Conservation (phyloP, 2,329 filamentous ascomycete species). For the Tolypocladium endophyticum region DNA sequence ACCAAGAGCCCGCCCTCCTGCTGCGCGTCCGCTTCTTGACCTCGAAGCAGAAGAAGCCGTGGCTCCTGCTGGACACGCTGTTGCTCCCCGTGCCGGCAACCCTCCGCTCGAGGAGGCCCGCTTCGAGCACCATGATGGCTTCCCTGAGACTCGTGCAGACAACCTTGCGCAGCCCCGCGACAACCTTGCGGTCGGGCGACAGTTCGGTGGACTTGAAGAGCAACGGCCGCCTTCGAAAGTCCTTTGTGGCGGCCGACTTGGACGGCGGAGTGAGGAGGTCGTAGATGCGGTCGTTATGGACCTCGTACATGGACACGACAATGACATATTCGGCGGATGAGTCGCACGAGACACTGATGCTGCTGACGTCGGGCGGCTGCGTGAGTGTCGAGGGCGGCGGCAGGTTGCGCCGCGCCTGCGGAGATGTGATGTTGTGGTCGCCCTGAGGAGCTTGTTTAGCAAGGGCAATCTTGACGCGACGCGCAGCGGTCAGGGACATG, state of each 20-base stretch:
- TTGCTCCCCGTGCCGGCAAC: conserved; percentile 90
- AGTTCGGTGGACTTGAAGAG: conserved; percentile 87
- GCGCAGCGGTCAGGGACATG: conserved; percentile 36
- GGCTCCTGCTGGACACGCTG: conserved; percentile 81
- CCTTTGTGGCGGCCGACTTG: conserved; percentile 53
- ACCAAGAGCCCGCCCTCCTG: conserved; percentile 50
- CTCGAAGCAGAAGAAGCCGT: conserved; percentile 93
- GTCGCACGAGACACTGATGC: conserved; percentile 49
- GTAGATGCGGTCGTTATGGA: conserved; percentile 97
- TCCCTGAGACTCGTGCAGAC: conserved; percentile 75
- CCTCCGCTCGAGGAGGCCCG: conserved; percentile 74
- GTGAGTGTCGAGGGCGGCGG: conserved; percentile 63
- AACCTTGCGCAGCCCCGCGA: conserved; percentile 83
- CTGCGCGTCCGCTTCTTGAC: conserved; percentile 64
- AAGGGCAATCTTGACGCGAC: conserved; percentile 28
- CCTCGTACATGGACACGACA: conserved; percentile 95
- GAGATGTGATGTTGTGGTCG: conserved; percentile 32
- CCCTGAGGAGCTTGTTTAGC: conserved; percentile 40
- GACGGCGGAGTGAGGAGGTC: conserved; percentile 66
- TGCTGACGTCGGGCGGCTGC: conserved; percentile 62
- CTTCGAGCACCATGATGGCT: conserved; percentile 81
- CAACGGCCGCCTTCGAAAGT: conserved; percentile 65
- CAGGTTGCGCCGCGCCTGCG: conserved; percentile 51
- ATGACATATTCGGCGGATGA: conserved; percentile 72
- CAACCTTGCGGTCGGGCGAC: conserved; percentile 85